Base-by-base conservation (phyloP, 257 asterid genomes). In the Coffea canephora region DNA sequence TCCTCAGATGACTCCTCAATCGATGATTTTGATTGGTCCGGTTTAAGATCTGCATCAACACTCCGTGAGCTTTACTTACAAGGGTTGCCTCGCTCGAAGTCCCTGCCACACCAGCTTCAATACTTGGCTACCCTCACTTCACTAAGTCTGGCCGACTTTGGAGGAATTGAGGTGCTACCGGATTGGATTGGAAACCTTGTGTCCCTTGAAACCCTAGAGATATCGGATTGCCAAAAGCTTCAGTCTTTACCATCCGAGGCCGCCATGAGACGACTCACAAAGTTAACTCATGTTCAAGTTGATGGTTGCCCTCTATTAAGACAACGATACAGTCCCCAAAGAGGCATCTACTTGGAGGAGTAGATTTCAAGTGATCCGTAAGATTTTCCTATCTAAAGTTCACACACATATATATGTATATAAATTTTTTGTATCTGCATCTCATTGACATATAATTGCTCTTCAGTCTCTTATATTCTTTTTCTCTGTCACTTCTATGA, bases 171-270 rank as follows among this genome's bases (percentile, higher is more conserved):
- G 71, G 61, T n/a, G n/a, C 71, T 86, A n/a, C 88, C 87, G 1
- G 75, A 78, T 45, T 83, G 83, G 79, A 23, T 85, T 16, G 87
- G 36, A 18, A 79, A 79, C 41, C 76, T 81, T 64, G 19, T 67
- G 1, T 72, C 82, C 45, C 84, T 81, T 13, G 27, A 73, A 75
- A 0, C 0, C 0, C 74, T 83, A 12, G 0, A 0, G 0, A 39
- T 87, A 0, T 0, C 0, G 0, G 0, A 46, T 0, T 80, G 79
- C 49, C 6, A 73, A 6, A 77, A 34, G 69, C 69, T 83, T 3
- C 75, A 5, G 39, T 27, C 34, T 79, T 1, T 84, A 71, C 80
- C 85, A 66, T 52, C 84, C 19, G 34, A 19, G 49, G 54, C 25
- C 46, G 80, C 74, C 57, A 80, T 84, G 75, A 54, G 27, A 43